A percentile compares a stretch with the other conserved stretches of the same genome.
Conservation (phyloP, 192 early-diverging fungal species). For the Lobulomyces angularis region DNA sequence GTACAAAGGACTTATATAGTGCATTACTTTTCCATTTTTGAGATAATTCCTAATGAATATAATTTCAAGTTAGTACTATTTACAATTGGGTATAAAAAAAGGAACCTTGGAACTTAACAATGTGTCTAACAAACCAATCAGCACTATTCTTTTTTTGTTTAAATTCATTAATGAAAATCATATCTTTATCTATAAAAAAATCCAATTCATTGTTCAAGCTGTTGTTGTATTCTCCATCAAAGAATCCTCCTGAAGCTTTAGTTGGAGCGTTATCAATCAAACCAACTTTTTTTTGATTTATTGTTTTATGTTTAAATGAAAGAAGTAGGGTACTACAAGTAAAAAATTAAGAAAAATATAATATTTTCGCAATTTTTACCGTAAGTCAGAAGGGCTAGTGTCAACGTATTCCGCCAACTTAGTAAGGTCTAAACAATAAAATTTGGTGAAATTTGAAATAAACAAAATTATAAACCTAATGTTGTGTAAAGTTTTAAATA, state of each 20-base stretch:
- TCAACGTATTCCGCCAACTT: conserved; percentile 83
- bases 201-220: conserved; percentile 50
- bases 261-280: too few species aligned
- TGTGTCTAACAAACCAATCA: conserved; percentile 93
- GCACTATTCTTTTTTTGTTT: conserved; percentile 85
- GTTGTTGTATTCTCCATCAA: conserved; percentile 69
- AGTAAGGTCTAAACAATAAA: too few species aligned
- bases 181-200: conserved; percentile 32
- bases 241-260: conserved; percentile 75
- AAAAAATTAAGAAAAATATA: neutral
- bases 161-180: conserved; percentile 90
- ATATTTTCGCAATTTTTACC: conserved; percentile 9
- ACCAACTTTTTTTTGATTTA: too few species aligned
- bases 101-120: conserved; percentile 81
- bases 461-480: conserved; percentile 75
- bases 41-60: too few species aligned
- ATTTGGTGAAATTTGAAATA: too few species aligned
- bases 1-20: too few species aligned
- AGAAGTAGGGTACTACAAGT: conserved; percentile 57
- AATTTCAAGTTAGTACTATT: too few species aligned
- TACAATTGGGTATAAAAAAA: too few species aligned
- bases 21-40: too few species aligned
- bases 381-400: conserved; percentile 65
- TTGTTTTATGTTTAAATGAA: conserved; percentile 87
- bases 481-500: conserved; percentile 95